These are phyloP conservation scores for Pythium monospermum DNA, from an alignment of 352 stramenopile genomes.

Conservation along the genomic window DNA sequence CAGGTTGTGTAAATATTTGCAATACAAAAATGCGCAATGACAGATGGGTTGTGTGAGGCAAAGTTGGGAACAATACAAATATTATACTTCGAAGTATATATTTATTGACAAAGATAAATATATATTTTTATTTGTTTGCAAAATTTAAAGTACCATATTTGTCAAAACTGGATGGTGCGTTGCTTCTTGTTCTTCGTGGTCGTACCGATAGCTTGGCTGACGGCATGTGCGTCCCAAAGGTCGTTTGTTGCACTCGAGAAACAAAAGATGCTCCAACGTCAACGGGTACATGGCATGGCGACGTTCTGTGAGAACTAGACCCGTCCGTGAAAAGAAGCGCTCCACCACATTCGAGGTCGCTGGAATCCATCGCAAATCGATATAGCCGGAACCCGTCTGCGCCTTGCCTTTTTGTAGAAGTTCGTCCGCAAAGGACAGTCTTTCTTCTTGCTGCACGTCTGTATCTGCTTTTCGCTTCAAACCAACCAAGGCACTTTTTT, in stretches of 20 bases:
- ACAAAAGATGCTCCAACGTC: background rate
- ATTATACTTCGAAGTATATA: too few relatives aligned
- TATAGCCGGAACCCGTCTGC: background rate
- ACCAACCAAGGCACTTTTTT: background rate
- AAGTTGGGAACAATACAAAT: background rate
- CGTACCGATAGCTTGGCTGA: background rate
- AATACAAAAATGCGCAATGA: background rate
- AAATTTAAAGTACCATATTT: background rate
- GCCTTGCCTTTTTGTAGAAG: background rate
- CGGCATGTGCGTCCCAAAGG: background rate
- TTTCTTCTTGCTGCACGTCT: background rate
- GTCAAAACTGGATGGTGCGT: background rate
- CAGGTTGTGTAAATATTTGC: too few relatives aligned
- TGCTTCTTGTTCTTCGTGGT: background rate
- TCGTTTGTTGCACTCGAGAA: background rate
- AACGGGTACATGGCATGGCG: conserved; percentile 1
- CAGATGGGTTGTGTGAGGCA: too few relatives aligned
- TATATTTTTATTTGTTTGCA: background rate
- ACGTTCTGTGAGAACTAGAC: background rate
- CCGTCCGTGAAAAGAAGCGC: conserved; percentile 5
- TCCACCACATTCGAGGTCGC: conserved; percentile 12
- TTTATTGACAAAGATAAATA: background rate
- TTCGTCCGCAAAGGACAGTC: background rate
- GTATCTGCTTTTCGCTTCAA: background rate
- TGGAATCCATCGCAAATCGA: conserved; percentile 8